Conservation (phyloP, 352 stramenopile species). For the Phytophthora sp. region DNA sequence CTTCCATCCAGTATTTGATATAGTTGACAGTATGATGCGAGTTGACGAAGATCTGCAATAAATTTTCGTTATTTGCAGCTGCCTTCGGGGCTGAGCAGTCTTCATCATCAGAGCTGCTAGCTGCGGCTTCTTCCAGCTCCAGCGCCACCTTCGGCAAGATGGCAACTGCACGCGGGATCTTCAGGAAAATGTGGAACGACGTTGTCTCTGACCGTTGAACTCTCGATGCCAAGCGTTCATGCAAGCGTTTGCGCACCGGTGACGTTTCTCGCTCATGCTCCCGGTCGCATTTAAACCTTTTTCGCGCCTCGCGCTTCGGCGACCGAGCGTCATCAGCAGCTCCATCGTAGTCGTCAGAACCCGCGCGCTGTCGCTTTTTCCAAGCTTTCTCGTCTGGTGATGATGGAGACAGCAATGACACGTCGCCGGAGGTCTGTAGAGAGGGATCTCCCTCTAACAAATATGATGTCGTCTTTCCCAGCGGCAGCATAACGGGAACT, state of each 20-base stretch:
- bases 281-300: constrained; percentile 40
- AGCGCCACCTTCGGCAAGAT: constrained; percentile 70
- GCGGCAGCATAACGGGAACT: constrained; percentile 66
- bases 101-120: constrained; percentile 39
- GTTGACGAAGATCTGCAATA: constrained; percentile 70
- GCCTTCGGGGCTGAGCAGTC: constrained; percentile 8
- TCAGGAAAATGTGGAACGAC: constrained; percentile 72
- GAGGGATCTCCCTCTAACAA: constrained; percentile 55
- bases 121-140: constrained; percentile 68
- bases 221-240: constrained; percentile 55
- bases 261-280: constrained; percentile 57
- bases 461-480: constrained; percentile 68
- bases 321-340: constrained; percentile 31
- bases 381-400: constrained; percentile 62
- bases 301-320: constrained; percentile 28
- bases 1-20: constrained; percentile 86
- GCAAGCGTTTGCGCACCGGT: constrained; percentile 60
- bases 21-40: constrained; percentile 78
- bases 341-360: constrained; percentile 29
- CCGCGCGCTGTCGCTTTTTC: constrained; percentile 33
- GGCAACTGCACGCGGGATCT: constrained; percentile 63
- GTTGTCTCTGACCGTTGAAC: constrained; percentile 55
- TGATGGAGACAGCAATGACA: constrained; percentile 69
- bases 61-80: constrained; percentile 20
- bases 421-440: constrained; percentile 21